Evolutionary conservation across 2,329 filamentous ascomycete species (phyloP), one percentile per base, ranked within the genome.

Genomic region (Fonsecaea pedrosoi): DNA sequence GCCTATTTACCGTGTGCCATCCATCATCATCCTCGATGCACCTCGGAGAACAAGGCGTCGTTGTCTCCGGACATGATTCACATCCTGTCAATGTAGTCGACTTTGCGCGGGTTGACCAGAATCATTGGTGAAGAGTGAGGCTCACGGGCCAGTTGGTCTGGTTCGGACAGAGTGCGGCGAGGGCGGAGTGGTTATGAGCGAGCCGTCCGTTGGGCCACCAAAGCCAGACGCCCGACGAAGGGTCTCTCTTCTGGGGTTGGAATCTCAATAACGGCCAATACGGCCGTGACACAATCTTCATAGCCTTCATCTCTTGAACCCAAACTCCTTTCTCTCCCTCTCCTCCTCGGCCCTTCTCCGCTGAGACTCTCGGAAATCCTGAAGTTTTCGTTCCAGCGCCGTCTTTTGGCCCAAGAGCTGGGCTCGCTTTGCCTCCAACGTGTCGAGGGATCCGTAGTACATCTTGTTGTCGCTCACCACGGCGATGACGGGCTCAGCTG

Each of bases 321-420:
- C 53, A 18, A 60, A 56, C 45, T 65, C 68, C 53, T 70, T 64
- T 61, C 66, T 64, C 9, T 53, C 48, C 60, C 57, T 54, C 62
- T 65, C 57, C 45, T 67, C 64, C 48, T 65, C 57, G 18, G 50
- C 62, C 56, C 53, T 54, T 42, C 45, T 60, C 15, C 54, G 54
- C 67, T 65, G 62, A 18, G 60, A 54, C 13, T 66, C 60, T 32
- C 56, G 61, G 54, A 70, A 59, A n/a, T 57, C 56, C 12, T 53
- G 32, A 12, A 71, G 61, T 32, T 67, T 68, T n/a, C 58, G 34
- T 34, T 70, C 66, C 18, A 68, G n/a, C 40, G 67, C 65, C 25
- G 61, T 60, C 60, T 71, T 69, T 54, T 69, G 54, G 2, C 38
- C 42, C 7, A 69, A 18, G 12, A 71, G 60, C 37, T 66, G 59